Percentiles rank a stretch among this genome's conserved stretches.
Evolutionary conservation across 371 early-diverging fungal species (phyloP).

Genomic region (Mucor piriformis): DNA sequence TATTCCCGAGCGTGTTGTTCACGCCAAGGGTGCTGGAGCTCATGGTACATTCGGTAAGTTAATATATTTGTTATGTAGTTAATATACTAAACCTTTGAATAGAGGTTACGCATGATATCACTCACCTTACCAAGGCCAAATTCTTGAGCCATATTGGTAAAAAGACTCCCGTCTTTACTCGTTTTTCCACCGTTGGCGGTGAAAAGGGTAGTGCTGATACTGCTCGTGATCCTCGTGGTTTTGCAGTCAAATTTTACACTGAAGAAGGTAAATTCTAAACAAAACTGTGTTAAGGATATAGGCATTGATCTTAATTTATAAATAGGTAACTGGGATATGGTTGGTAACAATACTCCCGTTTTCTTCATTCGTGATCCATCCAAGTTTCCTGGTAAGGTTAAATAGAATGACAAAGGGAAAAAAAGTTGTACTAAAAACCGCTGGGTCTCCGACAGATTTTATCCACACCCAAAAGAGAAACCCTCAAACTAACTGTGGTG

Average conservation of each 20-base stretch:
- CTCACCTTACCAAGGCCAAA: conserved; percentile 73
- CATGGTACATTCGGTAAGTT: conserved; percentile 71
- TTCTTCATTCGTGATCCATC: conserved; percentile 76
- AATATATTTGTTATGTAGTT: background rate
- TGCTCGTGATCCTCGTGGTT: conserved; percentile 80
- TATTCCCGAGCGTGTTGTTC: conserved; percentile 59
- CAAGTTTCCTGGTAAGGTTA: conserved; percentile 65
- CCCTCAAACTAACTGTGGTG: conserved; percentile 70
- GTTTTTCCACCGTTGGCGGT: conserved; percentile 85
- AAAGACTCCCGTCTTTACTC: conserved; percentile 77
- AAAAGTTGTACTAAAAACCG: background rate
- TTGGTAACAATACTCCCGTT: conserved; percentile 73
- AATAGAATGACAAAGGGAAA: background rate
- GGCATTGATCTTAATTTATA: background rate
- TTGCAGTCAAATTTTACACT: conserved; percentile 79
- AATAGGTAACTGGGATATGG: conserved; percentile 69
- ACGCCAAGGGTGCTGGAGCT: conserved; percentile 56
- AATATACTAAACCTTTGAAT: background rate
- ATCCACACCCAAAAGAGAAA: conserved; percentile 85
- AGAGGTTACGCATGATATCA: conserved; percentile 79
- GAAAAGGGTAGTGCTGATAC: conserved; percentile 78
- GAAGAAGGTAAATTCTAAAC: conserved; percentile 55
- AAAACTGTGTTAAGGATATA: background rate
- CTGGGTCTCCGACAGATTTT: conserved; percentile 67
- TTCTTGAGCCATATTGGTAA: conserved; percentile 75